These are phyloP conservation scores for Eucalyptus curtisii DNA, from an alignment of 345 rosid species.

Conservation along the genomic window DNA sequence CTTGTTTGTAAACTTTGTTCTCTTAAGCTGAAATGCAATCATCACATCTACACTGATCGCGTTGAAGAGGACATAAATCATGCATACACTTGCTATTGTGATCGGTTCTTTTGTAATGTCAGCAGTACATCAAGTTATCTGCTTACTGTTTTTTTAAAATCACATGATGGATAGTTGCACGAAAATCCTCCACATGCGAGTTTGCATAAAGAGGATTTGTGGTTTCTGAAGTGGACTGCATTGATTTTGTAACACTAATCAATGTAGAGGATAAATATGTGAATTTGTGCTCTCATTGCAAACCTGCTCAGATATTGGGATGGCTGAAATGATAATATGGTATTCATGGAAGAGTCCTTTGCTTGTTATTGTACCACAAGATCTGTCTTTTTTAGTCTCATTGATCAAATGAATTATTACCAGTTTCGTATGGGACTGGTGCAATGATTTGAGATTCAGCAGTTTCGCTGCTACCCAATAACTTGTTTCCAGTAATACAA, in stretches of 20 bases:
- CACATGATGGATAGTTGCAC: neutral
- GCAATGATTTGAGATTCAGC: neutral
- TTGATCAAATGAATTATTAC: neutral
- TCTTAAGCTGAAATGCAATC: neutral
- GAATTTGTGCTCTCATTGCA: neutral
- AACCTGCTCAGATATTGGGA: neutral
- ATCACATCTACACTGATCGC: neutral
- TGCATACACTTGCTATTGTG: neutral
- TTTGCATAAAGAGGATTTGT: neutral
- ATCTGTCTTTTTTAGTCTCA: neutral
- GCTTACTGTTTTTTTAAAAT: neutral
- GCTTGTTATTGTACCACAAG: neutral
- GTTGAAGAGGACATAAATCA: neutral
- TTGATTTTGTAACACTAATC: neutral
- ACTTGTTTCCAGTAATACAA: neutral
- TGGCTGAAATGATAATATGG: neutral
- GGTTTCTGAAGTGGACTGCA: neutral
- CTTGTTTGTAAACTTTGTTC: neutral
- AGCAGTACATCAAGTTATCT: neutral
- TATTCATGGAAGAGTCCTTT: neutral
- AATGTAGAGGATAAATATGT: neutral
- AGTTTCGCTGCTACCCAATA: neutral
- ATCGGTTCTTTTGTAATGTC: neutral
- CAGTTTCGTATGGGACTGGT: neutral
- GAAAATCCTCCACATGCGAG: too few species aligned